Evolutionary conservation across 306 rosid genomes (phyloP).

Genomic region (Mimosa bimucronata): DNA sequence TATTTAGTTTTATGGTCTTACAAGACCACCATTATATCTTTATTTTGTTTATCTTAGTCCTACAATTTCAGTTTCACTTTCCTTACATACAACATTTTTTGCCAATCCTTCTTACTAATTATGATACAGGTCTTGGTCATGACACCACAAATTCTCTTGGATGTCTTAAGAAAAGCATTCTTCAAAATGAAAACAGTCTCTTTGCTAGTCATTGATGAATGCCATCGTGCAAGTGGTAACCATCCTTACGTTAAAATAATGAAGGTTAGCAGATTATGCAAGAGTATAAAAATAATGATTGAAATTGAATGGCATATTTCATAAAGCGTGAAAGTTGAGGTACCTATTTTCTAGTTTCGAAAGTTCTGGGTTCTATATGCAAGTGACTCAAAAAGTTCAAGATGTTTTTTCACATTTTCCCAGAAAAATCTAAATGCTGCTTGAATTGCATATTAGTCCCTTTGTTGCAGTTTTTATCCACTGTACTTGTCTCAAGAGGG

Average conservation of each 20-base stretch:
- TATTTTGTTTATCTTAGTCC: background rate
- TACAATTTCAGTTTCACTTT: background rate
- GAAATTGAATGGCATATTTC: background rate
- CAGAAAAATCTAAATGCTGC: background rate
- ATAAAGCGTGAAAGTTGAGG: background rate
- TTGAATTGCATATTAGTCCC: background rate
- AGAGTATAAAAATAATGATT: background rate
- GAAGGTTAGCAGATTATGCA: conserved; percentile 51
- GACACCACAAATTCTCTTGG: conserved; percentile 78
- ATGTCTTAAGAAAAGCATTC: conserved; percentile 68
- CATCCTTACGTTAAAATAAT: conserved; percentile 72
- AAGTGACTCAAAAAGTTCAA: background rate
- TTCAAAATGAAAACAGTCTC: conserved; percentile 52
- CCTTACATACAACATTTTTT: too few relatives aligned
- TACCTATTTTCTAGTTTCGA: background rate
- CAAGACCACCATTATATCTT: background rate
- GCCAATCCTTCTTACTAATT: too few relatives aligned
- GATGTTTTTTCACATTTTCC: background rate
- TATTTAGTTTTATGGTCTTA: background rate
- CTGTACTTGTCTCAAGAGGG: background rate
- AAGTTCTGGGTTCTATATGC: background rate
- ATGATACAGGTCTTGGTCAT: conserved; percentile 76
- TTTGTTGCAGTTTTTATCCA: background rate
- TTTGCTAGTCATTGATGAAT: conserved; percentile 70
- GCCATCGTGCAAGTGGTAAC: conserved; percentile 67